Evolutionary conservation across 2,329 filamentous ascomycete genomes (phyloP).

Genomic region (Botrytis fragariae): DNA sequence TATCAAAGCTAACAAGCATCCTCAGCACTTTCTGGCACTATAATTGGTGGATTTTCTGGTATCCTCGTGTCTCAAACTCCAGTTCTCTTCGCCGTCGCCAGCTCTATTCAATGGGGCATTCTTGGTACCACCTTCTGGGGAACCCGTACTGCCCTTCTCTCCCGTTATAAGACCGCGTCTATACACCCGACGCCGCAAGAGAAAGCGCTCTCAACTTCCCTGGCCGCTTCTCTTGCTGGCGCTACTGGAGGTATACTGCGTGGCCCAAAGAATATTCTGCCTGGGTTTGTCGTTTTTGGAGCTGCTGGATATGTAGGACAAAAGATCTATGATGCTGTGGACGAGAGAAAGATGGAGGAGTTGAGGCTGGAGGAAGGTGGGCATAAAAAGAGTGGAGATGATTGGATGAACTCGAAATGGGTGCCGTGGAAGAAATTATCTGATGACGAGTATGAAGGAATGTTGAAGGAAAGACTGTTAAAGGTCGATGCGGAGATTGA

Average conservation of each 20-base stretch:
- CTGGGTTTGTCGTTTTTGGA: conserved; percentile 58
- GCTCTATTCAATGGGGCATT: conserved; percentile 77
- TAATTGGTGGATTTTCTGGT: conserved; percentile 67
- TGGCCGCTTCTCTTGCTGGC: conserved; percentile 71
- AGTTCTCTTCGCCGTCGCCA: conserved; percentile 67
- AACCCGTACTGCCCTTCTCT: conserved; percentile 44
- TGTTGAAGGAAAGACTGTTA: conserved; percentile 69
- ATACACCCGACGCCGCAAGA: conserved; percentile 51
- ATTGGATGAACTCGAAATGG: conserved; percentile 59
- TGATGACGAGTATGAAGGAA: conserved; percentile 69
- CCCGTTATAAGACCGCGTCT: conserved; percentile 42
- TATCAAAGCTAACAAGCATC: neutral
- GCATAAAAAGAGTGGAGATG: conserved; percentile 34
- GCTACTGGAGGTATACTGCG: conserved; percentile 58
- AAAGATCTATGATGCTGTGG: conserved; percentile 51
- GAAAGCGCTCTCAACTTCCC: conserved; percentile 62
- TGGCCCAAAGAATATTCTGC: conserved; percentile 54
- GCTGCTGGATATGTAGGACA: conserved; percentile 58
- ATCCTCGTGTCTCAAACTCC: conserved; percentile 67
- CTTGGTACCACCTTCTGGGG: conserved; percentile 77
- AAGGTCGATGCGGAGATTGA: conserved; percentile 74
- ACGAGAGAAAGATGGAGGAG: conserved; percentile 38
- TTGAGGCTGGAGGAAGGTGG: conserved; percentile 36
- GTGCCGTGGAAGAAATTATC: conserved; percentile 68
- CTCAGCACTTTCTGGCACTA: conserved; percentile 48